Base-by-base conservation (phyloP, 1,139 yeast species). In the Yamadazyma pseudoaaseri region DNA sequence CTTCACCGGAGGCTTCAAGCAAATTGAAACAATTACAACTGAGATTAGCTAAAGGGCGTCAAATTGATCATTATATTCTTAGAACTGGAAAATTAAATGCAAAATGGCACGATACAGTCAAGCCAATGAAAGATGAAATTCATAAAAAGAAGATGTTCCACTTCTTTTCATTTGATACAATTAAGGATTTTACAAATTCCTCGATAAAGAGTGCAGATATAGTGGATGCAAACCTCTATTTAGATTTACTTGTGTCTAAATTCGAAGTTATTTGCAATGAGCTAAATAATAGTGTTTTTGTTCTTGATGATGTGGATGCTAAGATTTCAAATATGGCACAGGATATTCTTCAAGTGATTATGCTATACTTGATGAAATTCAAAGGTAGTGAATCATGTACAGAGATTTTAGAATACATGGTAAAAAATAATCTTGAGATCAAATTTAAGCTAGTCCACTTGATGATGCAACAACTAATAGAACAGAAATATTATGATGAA, bases 21-120 rank as follows among this genome's bases (percentile, higher is more conserved):
- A 37, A 39, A 2, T 37, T 61, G 18, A 41, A 47, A n/a, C 20
- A 32, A 1, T 37, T 69, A 13, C 63, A 60, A 31, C 42, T 42
- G 12, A 45, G 45, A 2, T 47, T 69, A 12, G 37, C 49, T 21
- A 42, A 39, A 6, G 71, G 73, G 1, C 49, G 62, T 2, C 54
- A 56, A 27, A 37, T 59, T 16, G 69, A 67, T 3, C 52, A 52
- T 29, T 62, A 58, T 36, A 52, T 65, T 3, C 58, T 59, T 4
- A 47, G 68, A 32, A 67, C 74, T 1, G 76, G 76, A 0, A 47
- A 54, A 38, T 32, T 60, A 3, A 46, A 56, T 23, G 62, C 72
- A 1, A 57, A 54, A 36, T 67, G 72, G 71, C 69, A 64, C 36
- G 56, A 65, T 36, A 53, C 62, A 1, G 45, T 53, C 13, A 43